These are phyloP conservation scores for Gossypium longicalyx DNA, from an alignment of 345 rosid species.

Conservation along the genomic window DNA sequence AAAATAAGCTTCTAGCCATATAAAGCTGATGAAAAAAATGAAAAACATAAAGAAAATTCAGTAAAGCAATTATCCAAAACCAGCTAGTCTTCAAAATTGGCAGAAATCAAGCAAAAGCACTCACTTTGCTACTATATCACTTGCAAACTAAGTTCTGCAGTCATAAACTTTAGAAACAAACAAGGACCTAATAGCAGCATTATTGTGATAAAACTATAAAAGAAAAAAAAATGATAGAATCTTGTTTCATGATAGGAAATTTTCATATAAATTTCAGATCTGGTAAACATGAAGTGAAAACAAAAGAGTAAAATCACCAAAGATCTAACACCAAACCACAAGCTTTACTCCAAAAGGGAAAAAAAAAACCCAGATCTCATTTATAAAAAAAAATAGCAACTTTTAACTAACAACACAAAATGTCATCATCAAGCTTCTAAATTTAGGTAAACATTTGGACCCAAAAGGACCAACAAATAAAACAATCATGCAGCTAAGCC, in stretches of 20 bases:
- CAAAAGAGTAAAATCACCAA: slow-evolving; percentile 14
- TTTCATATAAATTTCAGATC: slow-evolving; percentile 32
- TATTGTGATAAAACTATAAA: slow-evolving; percentile 1
- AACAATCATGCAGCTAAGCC: slow-evolving; percentile 11
- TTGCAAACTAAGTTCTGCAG: slow-evolving; percentile 11
- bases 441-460: slow-evolving; percentile 2
- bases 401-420: slow-evolving; percentile 13
- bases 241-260: slow-evolving; percentile 1
- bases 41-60: neutral
- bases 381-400: neutral
- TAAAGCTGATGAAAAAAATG: neutral
- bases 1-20: neutral
- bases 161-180: neutral
- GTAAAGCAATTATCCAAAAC: neutral
- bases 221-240: neutral
- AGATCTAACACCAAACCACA: slow-evolving; percentile 29
- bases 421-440: slow-evolving; percentile 2
- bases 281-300: slow-evolving; percentile 14
- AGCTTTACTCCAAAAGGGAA: slow-evolving; percentile 12
- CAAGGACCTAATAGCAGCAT: neutral
- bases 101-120: slow-evolving; percentile 21
- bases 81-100: neutral
- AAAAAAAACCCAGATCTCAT: slow-evolving; percentile 33
- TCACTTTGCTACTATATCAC: slow-evolving; percentile 8
- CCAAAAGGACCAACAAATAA: slow-evolving; percentile 9